A percentile compares a stretch with the other conserved stretches of the same genome.
Conservation (phyloP, 2,329 filamentous ascomycete genomes). For the Incumbomyces lentus region DNA sequence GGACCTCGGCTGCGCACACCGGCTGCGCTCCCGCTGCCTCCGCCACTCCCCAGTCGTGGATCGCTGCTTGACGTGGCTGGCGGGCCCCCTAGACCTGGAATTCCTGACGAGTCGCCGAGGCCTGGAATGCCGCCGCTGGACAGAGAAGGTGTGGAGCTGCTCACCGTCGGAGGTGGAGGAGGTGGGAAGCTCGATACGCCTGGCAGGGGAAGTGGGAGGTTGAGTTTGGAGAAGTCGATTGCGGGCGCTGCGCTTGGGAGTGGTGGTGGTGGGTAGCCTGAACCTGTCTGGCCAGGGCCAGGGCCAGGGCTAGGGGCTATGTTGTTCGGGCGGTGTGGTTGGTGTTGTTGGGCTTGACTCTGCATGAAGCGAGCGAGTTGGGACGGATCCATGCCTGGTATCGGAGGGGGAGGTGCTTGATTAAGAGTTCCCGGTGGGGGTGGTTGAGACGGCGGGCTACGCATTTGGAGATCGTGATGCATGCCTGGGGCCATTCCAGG, state of each 20-base stretch:
- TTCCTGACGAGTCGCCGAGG: conserved; percentile 24
- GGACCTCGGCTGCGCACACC: conserved; percentile 52
- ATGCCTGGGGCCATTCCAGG: conserved; percentile 21
- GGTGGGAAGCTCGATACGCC: conserved; percentile 42
- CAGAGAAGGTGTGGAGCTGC: conserved; percentile 29
- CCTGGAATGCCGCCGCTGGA: conserved; percentile 25
- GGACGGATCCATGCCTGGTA: conserved; percentile 42
- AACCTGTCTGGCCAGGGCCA: conserved; percentile 23
- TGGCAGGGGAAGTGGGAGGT: conserved; percentile 15
- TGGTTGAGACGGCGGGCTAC: conserved; percentile 24
- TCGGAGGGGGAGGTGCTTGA: conserved; percentile 29
- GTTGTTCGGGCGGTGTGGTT: conserved; percentile 17
- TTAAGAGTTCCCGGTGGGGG: conserved; percentile 11
- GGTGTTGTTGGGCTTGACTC: conserved; percentile 27
- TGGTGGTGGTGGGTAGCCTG: conserved; percentile 34
- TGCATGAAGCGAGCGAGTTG: conserved; percentile 24
- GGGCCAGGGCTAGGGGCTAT: conserved; percentile 4
- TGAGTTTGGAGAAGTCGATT: conserved; percentile 25
- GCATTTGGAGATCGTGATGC: not conserved
- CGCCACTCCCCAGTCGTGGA: conserved; percentile 17
- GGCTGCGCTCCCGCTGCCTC: not conserved
- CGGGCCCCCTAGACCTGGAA: conserved; percentile 25
- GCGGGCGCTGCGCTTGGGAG: conserved; percentile 12
- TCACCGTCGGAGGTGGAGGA: conserved; percentile 41
- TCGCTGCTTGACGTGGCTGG: conserved; percentile 29